Evolutionary conservation across 129 eudicot genomes (phyloP), one percentile per base, ranked within the genome.

Genomic region (Ambrosia trifida): DNA sequence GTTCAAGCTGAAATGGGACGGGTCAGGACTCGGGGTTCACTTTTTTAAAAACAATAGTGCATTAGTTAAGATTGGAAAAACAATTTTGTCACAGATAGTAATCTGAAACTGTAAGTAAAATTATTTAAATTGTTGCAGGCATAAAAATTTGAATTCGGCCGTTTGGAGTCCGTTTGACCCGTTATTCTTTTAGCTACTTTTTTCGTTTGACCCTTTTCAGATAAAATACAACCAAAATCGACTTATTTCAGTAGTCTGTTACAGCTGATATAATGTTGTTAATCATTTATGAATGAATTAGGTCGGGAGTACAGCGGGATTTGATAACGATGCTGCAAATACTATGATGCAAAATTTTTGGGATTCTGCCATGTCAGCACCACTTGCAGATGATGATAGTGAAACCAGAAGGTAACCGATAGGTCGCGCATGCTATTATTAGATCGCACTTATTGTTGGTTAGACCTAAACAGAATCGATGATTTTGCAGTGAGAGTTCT

Each of bases 301-400:
- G 98, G 88, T 94, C 61, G 98, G 98, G 65, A 87, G 63, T 79
- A 66, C 92, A 46, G 84, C 84, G 11, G 98, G 95, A 68, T 82
- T 79, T 16, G 87, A 76, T 74, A 85, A 75, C 59, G 96, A 89
- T 52, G 93, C 90, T 58, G 83, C 97, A 74, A 84, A 58, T 76
- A 73, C 84, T 46, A 78, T 89, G 98, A 84, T 94, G 98, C 98
- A 94, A 81, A 85, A 82, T 19, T 87, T 94, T 82, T 94, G 97
- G 98, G 97, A 89, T 75, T 89, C 96, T 52, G 96, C 98, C 10
- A 87, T 89, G 96, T 91, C 81, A 45, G 70, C 82, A 61, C 60
- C 84, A 75, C 95, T 91, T 24, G 70, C 61, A 30, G 98, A 94
- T 60, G 95, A 92, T 36, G 98, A 89, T 51, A 77, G 81, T 9